These are phyloP conservation scores for Rhizopus arrhizus DNA, from an alignment of 371 early-diverging fungal species.

Conservation along the genomic window DNA sequence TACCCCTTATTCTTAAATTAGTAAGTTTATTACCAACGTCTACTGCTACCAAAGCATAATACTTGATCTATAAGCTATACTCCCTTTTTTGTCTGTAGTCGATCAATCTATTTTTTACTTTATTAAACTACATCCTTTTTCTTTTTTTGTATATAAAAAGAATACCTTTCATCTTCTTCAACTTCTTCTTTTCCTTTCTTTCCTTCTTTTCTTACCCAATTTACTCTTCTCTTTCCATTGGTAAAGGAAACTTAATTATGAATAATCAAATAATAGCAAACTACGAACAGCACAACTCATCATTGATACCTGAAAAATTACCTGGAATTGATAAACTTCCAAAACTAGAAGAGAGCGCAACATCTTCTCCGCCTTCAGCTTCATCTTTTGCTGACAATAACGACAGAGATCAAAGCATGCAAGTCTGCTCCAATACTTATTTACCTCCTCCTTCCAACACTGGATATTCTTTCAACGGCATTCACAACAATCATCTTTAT, in stretches of 20 bases:
- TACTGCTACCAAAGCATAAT: background rate
- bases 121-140: background rate
- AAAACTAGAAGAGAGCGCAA: constrained; percentile 23
- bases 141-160: background rate
- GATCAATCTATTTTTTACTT: constrained; percentile 3
- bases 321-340: constrained; percentile 38
- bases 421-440: background rate
- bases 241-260: constrained; percentile 1
- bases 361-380: constrained; percentile 18
- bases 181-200: background rate
- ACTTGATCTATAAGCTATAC: background rate
- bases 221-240: constrained; percentile 1
- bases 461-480: constrained; percentile 10
- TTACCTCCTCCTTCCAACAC: constrained; percentile 11
- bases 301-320: constrained; percentile 29
- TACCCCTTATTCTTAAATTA: constrained; percentile 7
- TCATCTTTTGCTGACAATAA: constrained; percentile 3
- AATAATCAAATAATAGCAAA: constrained; percentile 10
- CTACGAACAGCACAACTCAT: constrained; percentile 26
- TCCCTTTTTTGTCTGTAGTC: constrained; percentile 4
- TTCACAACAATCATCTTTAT: constrained; percentile 14
- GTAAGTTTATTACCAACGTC: constrained; percentile 3
- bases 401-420: background rate
- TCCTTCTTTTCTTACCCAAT: background rate
- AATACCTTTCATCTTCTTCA: background rate